Conservation (phyloP, 169 alveolate genomes). For the Babesia ovata region DNA sequence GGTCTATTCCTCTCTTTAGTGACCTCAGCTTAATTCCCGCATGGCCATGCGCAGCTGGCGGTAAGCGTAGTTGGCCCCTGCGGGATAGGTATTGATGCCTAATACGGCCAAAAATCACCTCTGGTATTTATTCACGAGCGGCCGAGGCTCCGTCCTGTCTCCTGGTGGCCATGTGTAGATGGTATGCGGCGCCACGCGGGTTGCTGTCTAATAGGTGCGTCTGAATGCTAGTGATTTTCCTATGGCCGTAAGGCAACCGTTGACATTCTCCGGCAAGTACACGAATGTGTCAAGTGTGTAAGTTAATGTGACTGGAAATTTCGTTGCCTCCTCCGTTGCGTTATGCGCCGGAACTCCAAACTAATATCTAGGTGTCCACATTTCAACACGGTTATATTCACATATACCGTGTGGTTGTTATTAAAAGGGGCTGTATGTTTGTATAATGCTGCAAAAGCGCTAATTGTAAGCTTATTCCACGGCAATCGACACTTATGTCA, state of each 20-base stretch:
- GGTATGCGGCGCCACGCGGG: background rate
- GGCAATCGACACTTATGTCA: too few species aligned
- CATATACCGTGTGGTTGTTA: too few species aligned
- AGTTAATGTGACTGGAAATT: background rate
- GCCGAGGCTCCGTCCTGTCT: background rate
- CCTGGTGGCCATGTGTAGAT: conserved; percentile 6
- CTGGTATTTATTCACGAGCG: background rate
- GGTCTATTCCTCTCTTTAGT: too few species aligned
- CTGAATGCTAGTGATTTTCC: background rate
- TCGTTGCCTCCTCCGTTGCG: background rate
- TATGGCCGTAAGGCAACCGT: background rate
- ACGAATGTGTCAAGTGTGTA: conserved; percentile 9
- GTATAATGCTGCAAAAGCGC: too few species aligned
- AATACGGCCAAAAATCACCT: background rate
- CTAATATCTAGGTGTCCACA: too few species aligned
- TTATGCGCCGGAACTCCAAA: background rate
- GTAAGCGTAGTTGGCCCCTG: background rate
- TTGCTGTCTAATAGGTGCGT: conserved; percentile 22
- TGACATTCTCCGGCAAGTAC: background rate
- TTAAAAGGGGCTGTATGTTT: too few species aligned
- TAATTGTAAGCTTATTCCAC: too few species aligned
- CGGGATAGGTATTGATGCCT: background rate
- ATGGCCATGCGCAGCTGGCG: background rate
- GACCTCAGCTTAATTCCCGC: too few species aligned
- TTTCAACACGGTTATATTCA: too few species aligned